A percentile compares a stretch with the other conserved stretches of the same genome.
Evolutionary conservation across 352 stramenopile genomes (phyloP).

Genomic region (Blastocystis sp.): DNA sequence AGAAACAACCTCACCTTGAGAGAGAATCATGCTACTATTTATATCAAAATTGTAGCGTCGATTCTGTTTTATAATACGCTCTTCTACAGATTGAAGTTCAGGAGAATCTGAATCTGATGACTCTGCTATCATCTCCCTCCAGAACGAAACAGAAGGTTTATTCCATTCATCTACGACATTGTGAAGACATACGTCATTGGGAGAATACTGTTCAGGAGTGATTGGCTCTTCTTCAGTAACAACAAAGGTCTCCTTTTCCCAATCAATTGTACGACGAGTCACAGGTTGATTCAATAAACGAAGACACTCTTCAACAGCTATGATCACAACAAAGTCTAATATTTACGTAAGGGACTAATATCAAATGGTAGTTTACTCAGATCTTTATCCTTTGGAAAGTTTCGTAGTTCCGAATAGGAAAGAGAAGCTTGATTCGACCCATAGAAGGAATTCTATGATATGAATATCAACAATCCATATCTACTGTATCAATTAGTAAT

Average conservation of each 20-base stretch:
- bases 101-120: background rate
- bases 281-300: constrained; percentile 42
- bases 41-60: constrained; percentile 49
- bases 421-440: constrained; percentile 48
- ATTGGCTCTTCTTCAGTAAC: constrained; percentile 42
- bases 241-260: constrained; percentile 57
- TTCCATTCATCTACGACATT: background rate
- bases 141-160: background rate
- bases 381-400: background rate
- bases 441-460: constrained; percentile 44
- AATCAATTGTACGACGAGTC: background rate
- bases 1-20: constrained; percentile 4
- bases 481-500: constrained; percentile 42
- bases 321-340: background rate
- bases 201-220: background rate
- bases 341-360: background rate
- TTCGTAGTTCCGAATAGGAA: constrained; percentile 36
- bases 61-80: constrained; percentile 36
- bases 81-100: background rate
- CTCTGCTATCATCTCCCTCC: background rate
- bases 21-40: constrained; percentile 45
- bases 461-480: background rate
- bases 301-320: constrained; percentile 6
- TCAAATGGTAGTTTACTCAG: background rate
- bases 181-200: background rate